A percentile compares a stretch with the other conserved stretches of the same genome.
Conservation (phyloP, 2,329 filamentous ascomycete genomes). For the Amylocarpus encephaloides region DNA sequence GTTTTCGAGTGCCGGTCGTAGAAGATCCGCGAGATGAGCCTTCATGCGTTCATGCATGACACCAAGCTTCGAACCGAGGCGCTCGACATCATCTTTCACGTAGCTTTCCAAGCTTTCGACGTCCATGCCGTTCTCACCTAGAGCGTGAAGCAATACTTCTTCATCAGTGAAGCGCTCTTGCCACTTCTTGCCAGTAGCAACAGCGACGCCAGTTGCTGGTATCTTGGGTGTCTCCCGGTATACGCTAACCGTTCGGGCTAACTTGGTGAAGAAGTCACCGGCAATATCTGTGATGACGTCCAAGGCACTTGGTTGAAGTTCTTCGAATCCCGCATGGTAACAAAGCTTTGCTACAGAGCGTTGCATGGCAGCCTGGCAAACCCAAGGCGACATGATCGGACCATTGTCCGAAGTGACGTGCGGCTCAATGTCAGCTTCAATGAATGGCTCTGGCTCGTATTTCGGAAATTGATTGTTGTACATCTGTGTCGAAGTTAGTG, state of each 20-base stretch:
- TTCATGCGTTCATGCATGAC: conserved; percentile 94
- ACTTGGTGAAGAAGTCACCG: conserved; percentile 80
- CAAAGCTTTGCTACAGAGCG: conserved; percentile 91
- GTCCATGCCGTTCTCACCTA: conserved; percentile 78
- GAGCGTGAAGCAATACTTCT: conserved; percentile 78
- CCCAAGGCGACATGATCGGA: conserved; percentile 76
- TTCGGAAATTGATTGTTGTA: conserved; percentile 98
- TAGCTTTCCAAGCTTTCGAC: conserved; percentile 77
- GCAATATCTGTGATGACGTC: conserved; percentile 87
- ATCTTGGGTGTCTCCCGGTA: conserved; percentile 81
- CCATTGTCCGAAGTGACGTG: conserved; percentile 86
- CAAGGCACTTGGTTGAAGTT: conserved; percentile 89
- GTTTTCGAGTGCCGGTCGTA: conserved; percentile 82
- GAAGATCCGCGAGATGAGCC: conserved; percentile 80
- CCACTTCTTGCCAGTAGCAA: conserved; percentile 37
- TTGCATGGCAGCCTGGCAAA: conserved; percentile 78
- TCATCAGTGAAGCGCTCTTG: conserved; percentile 72
- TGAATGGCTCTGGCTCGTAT: conserved; percentile 83
- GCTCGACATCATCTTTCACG: conserved; percentile 88
- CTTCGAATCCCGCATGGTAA: conserved; percentile 94
- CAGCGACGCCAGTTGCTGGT: conserved; percentile 40
- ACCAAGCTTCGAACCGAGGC: conserved; percentile 69
- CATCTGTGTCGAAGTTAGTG: conserved; percentile 47
- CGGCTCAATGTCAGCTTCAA: conserved; percentile 80
- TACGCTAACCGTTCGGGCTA: conserved; percentile 70